Percentiles rank a stretch among this genome's conserved stretches.
phyloP scores from a whole-genome alignment of 192 early-diverging fungal species.

The Martensiomyces pterosporus region DNA sequence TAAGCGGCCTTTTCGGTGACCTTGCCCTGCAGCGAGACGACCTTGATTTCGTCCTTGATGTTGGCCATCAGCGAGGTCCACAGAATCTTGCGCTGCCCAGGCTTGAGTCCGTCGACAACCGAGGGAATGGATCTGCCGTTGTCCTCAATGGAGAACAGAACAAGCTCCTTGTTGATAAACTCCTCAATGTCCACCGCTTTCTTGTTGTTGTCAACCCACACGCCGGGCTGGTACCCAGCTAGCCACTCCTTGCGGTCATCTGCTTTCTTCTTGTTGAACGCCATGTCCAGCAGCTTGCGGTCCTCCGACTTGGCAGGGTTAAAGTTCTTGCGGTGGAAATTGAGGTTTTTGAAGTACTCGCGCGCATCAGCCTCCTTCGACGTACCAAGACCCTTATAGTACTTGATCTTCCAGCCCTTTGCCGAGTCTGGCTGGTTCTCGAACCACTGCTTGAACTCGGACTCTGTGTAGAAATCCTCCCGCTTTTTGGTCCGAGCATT shows the following conservation, averaged over 20 bases:
- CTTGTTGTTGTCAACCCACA: slow-evolving; percentile 80
- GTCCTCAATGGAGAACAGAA: slow-evolving; percentile 92
- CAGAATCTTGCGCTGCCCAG: slow-evolving; percentile 93
- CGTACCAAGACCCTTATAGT: slow-evolving; percentile 98
- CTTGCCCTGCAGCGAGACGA: slow-evolving; percentile 82
- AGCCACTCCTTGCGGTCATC: slow-evolving; percentile 97
- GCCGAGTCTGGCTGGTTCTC: slow-evolving; percentile 59
- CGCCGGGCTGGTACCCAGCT: slow-evolving; percentile 73
- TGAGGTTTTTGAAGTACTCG: slow-evolving; percentile 86
- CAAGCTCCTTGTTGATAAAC: slow-evolving; percentile 94
- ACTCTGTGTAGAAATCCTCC: slow-evolving; percentile 83
- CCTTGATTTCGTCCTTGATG: slow-evolving; percentile 79
- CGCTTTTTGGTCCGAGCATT: slow-evolving; percentile 53
- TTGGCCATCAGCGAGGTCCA: slow-evolving; percentile 83
- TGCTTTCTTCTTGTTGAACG: slow-evolving; percentile 90
- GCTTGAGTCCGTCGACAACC: slow-evolving; percentile 92
- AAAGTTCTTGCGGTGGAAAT: slow-evolving; percentile 78
- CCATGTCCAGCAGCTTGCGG: slow-evolving; percentile 86
- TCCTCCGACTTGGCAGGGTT: slow-evolving; percentile 54
- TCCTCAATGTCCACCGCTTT: slow-evolving; percentile 74
- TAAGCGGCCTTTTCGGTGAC: slow-evolving; percentile 87
- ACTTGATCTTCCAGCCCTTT: slow-evolving; percentile 83
- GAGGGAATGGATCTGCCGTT: slow-evolving; percentile 93
- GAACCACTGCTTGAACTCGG: slow-evolving; percentile 89
- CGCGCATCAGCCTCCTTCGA: slow-evolving; percentile 77